Conservation (phyloP, 352 stramenopile genomes). For the Albugo laibachii region DNA sequence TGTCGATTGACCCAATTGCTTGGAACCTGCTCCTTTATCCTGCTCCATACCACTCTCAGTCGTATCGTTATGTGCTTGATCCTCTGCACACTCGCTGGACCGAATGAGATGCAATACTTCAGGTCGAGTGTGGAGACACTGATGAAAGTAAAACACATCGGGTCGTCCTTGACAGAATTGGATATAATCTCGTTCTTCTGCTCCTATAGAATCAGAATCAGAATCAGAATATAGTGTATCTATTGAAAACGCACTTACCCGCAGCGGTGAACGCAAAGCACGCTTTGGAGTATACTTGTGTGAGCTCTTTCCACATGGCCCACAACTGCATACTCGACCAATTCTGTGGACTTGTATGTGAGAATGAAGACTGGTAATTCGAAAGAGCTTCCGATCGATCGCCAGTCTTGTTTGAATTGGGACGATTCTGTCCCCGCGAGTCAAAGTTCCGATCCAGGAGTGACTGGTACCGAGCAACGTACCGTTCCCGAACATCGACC, state of each 20-base stretch:
- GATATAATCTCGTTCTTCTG: slow-evolving; percentile 58
- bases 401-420: background rate
- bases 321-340: slow-evolving; percentile 69
- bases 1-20: slow-evolving; percentile 19
- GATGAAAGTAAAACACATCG: slow-evolving; percentile 65
- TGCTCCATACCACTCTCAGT: slow-evolving; percentile 7
- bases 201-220: slow-evolving; percentile 20
- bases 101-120: slow-evolving; percentile 64
- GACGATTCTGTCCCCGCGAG: background rate
- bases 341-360: slow-evolving; percentile 22
- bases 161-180: slow-evolving; percentile 52
- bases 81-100: slow-evolving; percentile 68
- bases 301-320: slow-evolving; percentile 70
- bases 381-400: background rate
- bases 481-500: slow-evolving; percentile 57
- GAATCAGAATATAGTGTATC: slow-evolving; percentile 10
- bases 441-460: background rate
- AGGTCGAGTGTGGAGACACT: slow-evolving; percentile 43
- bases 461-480: slow-evolving; percentile 12
- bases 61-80: slow-evolving; percentile 42
- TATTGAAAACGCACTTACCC: slow-evolving; percentile 27
- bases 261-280: slow-evolving; percentile 65
- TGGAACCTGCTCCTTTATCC: slow-evolving; percentile 12
- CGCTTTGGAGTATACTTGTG: slow-evolving; percentile 63
- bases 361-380: background rate